Conservation (phyloP, 2,329 filamentous ascomycete species). For the Penicillium griseofulvum region DNA sequence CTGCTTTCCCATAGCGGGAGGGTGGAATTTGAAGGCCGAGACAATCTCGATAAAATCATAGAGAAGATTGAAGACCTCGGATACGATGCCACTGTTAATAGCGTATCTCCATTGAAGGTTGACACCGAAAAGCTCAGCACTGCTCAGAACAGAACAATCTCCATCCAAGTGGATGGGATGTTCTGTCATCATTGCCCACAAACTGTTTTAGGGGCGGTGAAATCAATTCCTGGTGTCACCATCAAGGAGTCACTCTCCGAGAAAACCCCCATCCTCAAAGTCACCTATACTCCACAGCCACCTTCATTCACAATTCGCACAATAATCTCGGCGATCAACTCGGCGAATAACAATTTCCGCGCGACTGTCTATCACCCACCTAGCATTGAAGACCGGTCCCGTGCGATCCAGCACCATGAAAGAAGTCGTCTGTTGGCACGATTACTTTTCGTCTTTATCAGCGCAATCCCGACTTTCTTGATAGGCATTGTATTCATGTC, state of each 20-base stretch:
- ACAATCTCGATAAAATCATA: conserved; percentile 46
- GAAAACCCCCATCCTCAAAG: conserved; percentile 64
- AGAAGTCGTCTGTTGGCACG: conserved; percentile 66
- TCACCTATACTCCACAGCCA: conserved; percentile 67
- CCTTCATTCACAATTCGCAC: conserved; percentile 72
- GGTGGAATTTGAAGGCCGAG: conserved; percentile 49
- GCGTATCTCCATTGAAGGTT: conserved; percentile 30
- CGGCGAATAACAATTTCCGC: conserved; percentile 63
- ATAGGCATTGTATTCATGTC: conserved; percentile 92
- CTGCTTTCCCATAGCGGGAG: conserved; percentile 52
- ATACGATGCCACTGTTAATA: conserved; percentile 62
- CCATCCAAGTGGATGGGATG: conserved; percentile 68
- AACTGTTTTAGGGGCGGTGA: conserved; percentile 36
- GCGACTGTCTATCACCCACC: conserved; percentile 75
- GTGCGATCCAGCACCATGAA: conserved; percentile 68
- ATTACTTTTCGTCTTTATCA: conserved; percentile 64
- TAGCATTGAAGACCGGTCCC: conserved; percentile 78
- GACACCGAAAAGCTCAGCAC: conserved; percentile 31
- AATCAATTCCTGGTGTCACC: conserved; percentile 49
- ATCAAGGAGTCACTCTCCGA: conserved; percentile 50
- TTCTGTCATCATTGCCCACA: conserved; percentile 71
- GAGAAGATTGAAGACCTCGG: conserved; percentile 59
- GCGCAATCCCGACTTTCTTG: conserved; percentile 78
- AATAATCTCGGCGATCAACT: conserved; percentile 67
- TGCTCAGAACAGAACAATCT: conserved; percentile 53